Base-by-base conservation (phyloP, 495 filamentous ascomycete genomes). In the Cairneyella variabilis region DNA sequence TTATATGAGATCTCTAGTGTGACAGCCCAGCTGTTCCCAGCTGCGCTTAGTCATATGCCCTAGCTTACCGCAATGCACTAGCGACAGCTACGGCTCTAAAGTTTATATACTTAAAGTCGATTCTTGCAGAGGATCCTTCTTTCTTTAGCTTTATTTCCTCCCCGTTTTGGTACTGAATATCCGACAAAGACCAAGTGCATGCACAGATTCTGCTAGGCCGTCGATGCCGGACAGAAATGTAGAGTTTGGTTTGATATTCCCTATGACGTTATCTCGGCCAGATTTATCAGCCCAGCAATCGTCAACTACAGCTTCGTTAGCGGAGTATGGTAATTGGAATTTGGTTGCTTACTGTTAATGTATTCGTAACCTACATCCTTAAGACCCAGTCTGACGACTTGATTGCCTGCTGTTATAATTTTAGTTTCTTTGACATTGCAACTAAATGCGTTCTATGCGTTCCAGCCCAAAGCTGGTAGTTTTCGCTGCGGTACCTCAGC, bases 161-260 rank as follows among this genome's bases (percentile, higher is more conserved):
- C 85, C 54, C 73, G 58, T 62, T 64, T 88, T 88, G 37, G 88
- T 82, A 0, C 85, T 84, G 21, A 87, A 71, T 56, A 83, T 83
- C 36, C n/a, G n/a, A n/a, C n/a, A n/a, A n/a, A 88, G 60, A 0
- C 82, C 83, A 57, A 84, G 61, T 11, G 47, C 63, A 62, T 89
- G 84, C 22, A 89, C 72, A 47, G 75, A 44, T 22, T 77, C 62
- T 3, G 78, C 77, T n/a, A 83, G 61, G 17, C 75, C 67, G 10
- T 69, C 70, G 56, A 86, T 83, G 2, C 85, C 83, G 38, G 72
- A 64, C 1, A 84, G 83, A 56, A 86, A 89, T 42, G 75, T 82
- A 3, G 47, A 53, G 50, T 86, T 77, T 0, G 80, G 77, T 28
- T 81, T 69, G 1, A 87, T 66, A 3, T 67, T 77, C 17, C 48